These are phyloP conservation scores for Thalassiosira exigua DNA, from an alignment of 352 stramenopile species.

Conservation along the genomic window DNA sequence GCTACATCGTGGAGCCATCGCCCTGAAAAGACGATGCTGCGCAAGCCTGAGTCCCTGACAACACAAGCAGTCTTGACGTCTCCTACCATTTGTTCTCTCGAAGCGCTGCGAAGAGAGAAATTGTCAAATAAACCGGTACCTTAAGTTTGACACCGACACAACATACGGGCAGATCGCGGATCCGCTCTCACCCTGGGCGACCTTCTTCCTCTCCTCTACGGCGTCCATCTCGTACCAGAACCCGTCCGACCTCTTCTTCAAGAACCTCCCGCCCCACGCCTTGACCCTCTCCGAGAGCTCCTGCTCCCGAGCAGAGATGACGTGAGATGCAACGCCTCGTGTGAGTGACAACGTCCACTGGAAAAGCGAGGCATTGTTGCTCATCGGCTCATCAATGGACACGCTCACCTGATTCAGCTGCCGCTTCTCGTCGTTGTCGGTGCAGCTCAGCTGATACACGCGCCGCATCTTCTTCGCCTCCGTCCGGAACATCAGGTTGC, in stretches of 20 bases:
- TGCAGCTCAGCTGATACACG: slow-evolving; percentile 25
- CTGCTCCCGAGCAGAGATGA: no score
- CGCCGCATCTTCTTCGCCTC: slow-evolving; percentile 42
- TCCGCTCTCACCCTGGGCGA: slow-evolving; percentile 28
- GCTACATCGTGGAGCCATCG: no score
- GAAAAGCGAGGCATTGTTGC: neutral
- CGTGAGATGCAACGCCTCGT: neutral
- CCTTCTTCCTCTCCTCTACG: slow-evolving; percentile 45
- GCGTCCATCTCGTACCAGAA: slow-evolving; percentile 49
- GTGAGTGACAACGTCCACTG: neutral
- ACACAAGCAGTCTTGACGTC: no score
- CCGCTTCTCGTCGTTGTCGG: neutral
- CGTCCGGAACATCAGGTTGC: slow-evolving; percentile 56
- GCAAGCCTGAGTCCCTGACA: no score
- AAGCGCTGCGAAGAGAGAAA: neutral
- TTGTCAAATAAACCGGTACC: neutral
- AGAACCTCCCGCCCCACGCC: slow-evolving; percentile 53
- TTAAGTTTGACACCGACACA: neutral
- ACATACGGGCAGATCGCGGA: neutral
- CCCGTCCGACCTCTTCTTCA: slow-evolving; percentile 29
- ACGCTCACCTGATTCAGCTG: neutral
- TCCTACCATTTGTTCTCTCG: neutral
- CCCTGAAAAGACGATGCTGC: no score
- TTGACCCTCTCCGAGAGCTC: slow-evolving; percentile 37
- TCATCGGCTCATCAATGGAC: neutral